Conservation (phyloP, 257 asterid genomes). For the Solanum sparsipilum region DNA sequence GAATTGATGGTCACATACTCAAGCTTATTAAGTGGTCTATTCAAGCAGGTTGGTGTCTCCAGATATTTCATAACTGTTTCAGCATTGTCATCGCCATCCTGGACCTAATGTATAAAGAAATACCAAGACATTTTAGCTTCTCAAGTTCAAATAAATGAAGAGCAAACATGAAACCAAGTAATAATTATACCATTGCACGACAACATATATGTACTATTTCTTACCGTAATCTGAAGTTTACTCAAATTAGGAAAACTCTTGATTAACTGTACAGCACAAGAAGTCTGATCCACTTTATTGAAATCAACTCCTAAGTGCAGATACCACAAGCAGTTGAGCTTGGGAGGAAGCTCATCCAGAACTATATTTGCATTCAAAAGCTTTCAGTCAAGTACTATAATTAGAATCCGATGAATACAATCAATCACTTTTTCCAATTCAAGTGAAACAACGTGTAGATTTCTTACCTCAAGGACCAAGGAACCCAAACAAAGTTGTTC, state of each 20-base stretch:
- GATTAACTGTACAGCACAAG: not conserved
- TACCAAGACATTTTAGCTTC: not conserved
- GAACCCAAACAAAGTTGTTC: not conserved
- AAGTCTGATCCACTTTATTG: not conserved
- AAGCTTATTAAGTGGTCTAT: not conserved
- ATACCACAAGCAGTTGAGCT: not conserved
- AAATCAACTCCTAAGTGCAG: not conserved
- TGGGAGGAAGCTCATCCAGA: not conserved
- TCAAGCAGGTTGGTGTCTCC: not conserved
- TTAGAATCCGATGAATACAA: not conserved
- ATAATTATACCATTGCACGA: not conserved
- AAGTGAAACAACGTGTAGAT: not conserved
- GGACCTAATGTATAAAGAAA: not conserved
- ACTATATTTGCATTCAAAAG: not conserved
- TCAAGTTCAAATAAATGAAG: not conserved
- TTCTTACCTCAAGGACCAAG: not conserved
- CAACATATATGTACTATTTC: not conserved
- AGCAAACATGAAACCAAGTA: not conserved
- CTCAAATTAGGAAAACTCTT: not conserved
- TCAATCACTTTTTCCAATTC: not conserved
- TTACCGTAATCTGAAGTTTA: not conserved
- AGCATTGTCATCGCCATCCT: not conserved
- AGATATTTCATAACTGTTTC: not conserved
- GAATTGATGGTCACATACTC: not conserved
- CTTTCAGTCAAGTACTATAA: not conserved